A percentile compares a stretch with the other conserved stretches of the same genome.
These are phyloP conservation scores for Phialophora verrucosa DNA, from an alignment of 2,329 filamentous ascomycete species.

Conservation along the genomic window DNA sequence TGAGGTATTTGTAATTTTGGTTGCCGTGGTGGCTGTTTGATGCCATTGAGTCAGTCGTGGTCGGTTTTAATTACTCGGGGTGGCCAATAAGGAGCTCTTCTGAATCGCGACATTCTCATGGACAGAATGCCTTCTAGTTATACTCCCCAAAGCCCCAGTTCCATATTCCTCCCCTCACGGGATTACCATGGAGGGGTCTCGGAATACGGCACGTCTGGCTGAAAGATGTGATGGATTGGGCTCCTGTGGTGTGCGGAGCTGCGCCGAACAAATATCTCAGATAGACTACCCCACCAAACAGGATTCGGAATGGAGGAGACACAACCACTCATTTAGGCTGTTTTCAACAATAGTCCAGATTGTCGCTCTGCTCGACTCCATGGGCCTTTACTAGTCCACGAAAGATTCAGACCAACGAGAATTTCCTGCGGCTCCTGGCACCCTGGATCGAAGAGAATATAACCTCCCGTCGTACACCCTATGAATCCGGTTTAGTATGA, in stretches of 20 bases:
- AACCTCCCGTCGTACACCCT: too few relatives aligned
- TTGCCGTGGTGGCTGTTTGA: conserved; percentile 4
- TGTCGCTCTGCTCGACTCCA: background rate
- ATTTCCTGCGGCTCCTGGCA: too few relatives aligned
- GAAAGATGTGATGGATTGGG: background rate
- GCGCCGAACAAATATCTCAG: background rate
- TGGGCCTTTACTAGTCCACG: background rate
- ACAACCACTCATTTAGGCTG: conserved; percentile 2
- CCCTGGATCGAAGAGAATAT: too few relatives aligned
- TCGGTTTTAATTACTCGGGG: background rate
- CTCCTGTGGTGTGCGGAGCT: background rate
- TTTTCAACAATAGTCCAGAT: background rate
- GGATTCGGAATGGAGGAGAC: conserved; percentile 1
- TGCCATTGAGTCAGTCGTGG: conserved; percentile 7
- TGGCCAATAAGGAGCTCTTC: background rate
- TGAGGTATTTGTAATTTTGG: conserved; percentile 17
- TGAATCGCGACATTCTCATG: background rate
- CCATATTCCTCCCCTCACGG: background rate
- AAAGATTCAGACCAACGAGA: background rate
- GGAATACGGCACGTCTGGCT: conserved; percentile 3
- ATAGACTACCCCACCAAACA: background rate
- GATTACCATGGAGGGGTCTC: conserved; percentile 7
- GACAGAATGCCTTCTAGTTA: background rate
- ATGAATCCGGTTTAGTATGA: too few relatives aligned
- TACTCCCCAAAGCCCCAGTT: background rate